Evolutionary conservation across 768 basidiomycete genomes (phyloP), one percentile per base, ranked within the genome.

Genomic region (Phlegmacium glaucopus): DNA sequence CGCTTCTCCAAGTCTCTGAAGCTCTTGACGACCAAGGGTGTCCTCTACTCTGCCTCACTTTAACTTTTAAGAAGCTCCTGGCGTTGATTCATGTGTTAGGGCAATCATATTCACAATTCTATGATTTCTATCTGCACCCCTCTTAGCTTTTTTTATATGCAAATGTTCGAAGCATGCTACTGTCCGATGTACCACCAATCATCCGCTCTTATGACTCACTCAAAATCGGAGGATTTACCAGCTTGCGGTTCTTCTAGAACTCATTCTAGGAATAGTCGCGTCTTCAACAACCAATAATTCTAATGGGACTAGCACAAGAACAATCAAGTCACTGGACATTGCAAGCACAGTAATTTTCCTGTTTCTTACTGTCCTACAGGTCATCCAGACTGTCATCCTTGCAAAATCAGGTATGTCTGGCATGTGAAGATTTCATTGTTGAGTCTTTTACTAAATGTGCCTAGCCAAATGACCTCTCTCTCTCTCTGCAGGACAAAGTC

Each of bases 311-410:
- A 47, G 44, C 2, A 40, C 27, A 7, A 37, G 47, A n/a, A 56
- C 48, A 1, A 61, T 65, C 7, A 45, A 50, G n/a, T 54, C 50
- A 11, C 60, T 72, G 3, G 61, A 63, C 42, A 61, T 61, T 54
- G 66, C 55, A 22, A 65, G 72, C 60, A 61, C 58, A 3, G 46
- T 63, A 18, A 55, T 75, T n/a, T 71, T 73, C 58, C 57, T 74
- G 7, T 59, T 63, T 32, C 55, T 73, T 22, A 70, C 71, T 4
- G 42, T 59, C 15, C 39, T 72, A 7, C 59, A 68, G 35, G 67
- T 57, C n/a, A 48, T 63, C 40, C 65, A 66, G 32, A 65, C 70
- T 0, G 4, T 66, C 1, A 17, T 50, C 11, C 50, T 70, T 13
- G 42, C 53, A 1, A 35, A 41, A 17, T 29, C 41, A n/a, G 64